Evolutionary conservation across 192 early-diverging fungal genomes (phyloP).

Genomic region (Dimargaris verticillata): DNA sequence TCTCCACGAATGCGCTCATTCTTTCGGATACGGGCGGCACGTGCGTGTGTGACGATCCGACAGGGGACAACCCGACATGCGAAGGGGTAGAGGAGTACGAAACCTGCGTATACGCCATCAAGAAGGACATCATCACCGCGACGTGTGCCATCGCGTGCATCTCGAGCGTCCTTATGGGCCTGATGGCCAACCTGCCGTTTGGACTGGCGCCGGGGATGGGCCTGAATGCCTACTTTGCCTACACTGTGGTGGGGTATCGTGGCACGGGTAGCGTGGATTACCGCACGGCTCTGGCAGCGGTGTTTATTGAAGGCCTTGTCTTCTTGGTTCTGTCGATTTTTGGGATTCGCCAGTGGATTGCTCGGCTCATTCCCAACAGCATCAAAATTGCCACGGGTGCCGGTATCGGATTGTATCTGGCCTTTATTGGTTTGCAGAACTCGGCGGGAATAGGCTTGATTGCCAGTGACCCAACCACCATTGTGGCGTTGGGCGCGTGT

Average conservation of each 20-base stretch:
- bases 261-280: conserved; percentile 61
- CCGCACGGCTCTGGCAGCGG: conserved; percentile 49
- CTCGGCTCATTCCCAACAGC: conserved; percentile 46
- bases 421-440: conserved; percentile 61
- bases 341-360: conserved; percentile 67
- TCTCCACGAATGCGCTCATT: conserved; percentile 56
- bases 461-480: conserved; percentile 35
- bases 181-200: conserved; percentile 58
- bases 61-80: conserved; percentile 32
- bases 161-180: conserved; percentile 45
- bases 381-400: conserved; percentile 58
- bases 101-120: conserved; percentile 39
- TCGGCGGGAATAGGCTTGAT: conserved; percentile 71
- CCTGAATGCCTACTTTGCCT: conserved; percentile 68
- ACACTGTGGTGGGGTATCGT: conserved; percentile 66
- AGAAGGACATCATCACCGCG: conserved; percentile 56
- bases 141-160: conserved; percentile 50
- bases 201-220: conserved; percentile 74
- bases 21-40: conserved; percentile 60
- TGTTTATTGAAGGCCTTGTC: conserved; percentile 67
- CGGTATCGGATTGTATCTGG: conserved; percentile 63
- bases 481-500: conserved; percentile 59
- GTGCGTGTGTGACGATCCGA: conserved; percentile 46
- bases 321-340: conserved; percentile 60
- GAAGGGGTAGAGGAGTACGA: conserved; percentile 39